Percentiles rank a stretch among this genome's conserved stretches.
These are phyloP conservation scores for Coemansia sp. DNA, from an alignment of 192 early-diverging fungal genomes.

Conservation along the genomic window DNA sequence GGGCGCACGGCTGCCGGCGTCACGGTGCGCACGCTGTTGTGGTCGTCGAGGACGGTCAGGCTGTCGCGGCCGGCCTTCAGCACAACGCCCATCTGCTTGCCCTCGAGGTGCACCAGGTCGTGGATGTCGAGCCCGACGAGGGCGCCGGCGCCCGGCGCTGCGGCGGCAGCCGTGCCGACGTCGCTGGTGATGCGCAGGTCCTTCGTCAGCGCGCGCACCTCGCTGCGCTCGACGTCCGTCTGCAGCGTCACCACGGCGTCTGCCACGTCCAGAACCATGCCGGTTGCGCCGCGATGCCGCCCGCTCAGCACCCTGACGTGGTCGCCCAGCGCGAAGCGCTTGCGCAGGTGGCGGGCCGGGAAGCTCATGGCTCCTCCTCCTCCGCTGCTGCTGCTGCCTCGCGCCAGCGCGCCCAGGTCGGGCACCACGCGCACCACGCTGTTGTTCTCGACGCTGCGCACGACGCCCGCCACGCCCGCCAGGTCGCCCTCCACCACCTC, in stretches of 20 bases:
- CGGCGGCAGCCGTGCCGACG: conserved; percentile 61
- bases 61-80: conserved; percentile 75
- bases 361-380: conserved; percentile 51
- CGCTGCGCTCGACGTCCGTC: conserved; percentile 66
- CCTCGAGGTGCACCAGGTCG: conserved; percentile 84
- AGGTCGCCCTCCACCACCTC: conserved; percentile 85
- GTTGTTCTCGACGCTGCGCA: conserved; percentile 68
- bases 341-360: conserved; percentile 73
- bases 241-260: conserved; percentile 79
- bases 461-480: conserved; percentile 73
- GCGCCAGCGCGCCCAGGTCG: conserved; percentile 58
- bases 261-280: conserved; percentile 85
- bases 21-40: conserved; percentile 64
- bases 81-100: conserved; percentile 77
- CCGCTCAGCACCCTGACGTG: conserved; percentile 94
- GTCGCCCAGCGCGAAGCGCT: conserved; percentile 90
- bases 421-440: conserved; percentile 73
- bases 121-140: conserved; percentile 88
- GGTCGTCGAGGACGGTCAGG: conserved; percentile 79
- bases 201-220: conserved; percentile 87
- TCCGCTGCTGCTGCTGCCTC: conserved; percentile 26
- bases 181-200: conserved; percentile 82
- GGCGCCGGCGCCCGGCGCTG: too few relatives aligned
- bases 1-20: conserved; percentile 70
- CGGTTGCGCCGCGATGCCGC: conserved; percentile 79